Percentiles rank a stretch among this genome's conserved stretches.
Conservation (phyloP, 768 basidiomycete species). For the Calvatia gigantea region DNA sequence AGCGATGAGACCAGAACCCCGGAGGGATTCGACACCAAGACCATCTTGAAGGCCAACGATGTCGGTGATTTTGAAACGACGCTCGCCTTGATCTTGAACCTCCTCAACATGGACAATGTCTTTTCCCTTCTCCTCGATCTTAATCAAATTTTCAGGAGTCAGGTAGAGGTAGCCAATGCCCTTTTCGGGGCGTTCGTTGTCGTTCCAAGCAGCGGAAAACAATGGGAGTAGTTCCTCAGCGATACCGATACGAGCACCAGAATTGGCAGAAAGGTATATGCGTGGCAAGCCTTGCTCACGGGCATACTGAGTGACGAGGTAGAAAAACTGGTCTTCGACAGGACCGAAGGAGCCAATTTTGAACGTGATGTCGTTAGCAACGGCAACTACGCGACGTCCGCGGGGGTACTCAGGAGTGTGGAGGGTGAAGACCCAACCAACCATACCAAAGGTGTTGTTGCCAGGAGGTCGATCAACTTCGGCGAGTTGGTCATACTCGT, state of each 20-base stretch:
- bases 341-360: conserved; percentile 99
- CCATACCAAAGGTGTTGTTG: conserved; percentile 96
- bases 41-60: conserved; percentile 98
- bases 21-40: conserved; percentile 93
- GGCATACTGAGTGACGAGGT: conserved; percentile 90
- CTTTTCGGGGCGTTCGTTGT: conserved; percentile 81
- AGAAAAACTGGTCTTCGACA: conserved; percentile 94
- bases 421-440: conserved; percentile 94
- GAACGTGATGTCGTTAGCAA: conserved; percentile 98
- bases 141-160: conserved; percentile 86
- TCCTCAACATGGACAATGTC: conserved; percentile 78
- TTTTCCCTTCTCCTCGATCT: conserved; percentile 82
- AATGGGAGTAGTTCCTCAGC: conserved; percentile 88
- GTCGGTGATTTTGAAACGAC: conserved; percentile 91
- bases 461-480: conserved; percentile 93
- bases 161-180: conserved; percentile 96
- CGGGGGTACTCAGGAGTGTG: conserved; percentile 88
- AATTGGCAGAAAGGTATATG: conserved; percentile 98
- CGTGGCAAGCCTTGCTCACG: conserved; percentile 86
- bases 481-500: conserved; percentile 86
- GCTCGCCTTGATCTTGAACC: conserved; percentile 82
- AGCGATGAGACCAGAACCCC: conserved; percentile 96
- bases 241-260: conserved; percentile 93
- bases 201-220: conserved; percentile 92
- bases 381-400: conserved; percentile 83